Percentiles rank a stretch among this genome's conserved stretches.
Conservation (phyloP, 2,329 filamentous ascomycete species). For the Paraconiothyrium sp. region DNA sequence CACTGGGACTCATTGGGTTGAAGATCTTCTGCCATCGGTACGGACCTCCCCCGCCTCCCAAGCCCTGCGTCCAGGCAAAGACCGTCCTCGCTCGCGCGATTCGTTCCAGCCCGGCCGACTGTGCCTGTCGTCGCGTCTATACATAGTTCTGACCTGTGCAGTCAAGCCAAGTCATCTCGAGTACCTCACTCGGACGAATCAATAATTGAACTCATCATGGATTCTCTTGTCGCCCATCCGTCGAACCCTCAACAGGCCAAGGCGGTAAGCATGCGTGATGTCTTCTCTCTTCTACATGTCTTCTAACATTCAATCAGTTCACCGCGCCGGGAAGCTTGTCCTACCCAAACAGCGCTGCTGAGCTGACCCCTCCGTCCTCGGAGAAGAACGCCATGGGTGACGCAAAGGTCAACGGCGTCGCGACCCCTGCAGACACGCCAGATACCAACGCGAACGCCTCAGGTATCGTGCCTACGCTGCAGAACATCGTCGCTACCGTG, state of each 20-base stretch:
- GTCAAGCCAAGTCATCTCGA: constrained; percentile 43
- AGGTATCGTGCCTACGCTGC: constrained; percentile 67
- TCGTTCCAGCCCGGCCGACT: constrained; percentile 42
- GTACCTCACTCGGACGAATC: constrained; percentile 32
- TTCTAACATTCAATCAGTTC: constrained; percentile 57
- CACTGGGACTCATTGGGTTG: constrained; percentile 95
- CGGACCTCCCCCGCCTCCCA: constrained; percentile 42
- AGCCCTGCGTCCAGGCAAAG: constrained; percentile 33
- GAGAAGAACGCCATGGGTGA: constrained; percentile 71
- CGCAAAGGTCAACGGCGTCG: constrained; percentile 72
- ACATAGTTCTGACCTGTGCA: constrained; percentile 46
- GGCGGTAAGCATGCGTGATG: constrained; percentile 60
- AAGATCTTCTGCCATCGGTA: constrained; percentile 85
- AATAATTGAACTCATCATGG: constrained; percentile 68
- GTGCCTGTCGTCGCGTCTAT: constrained; percentile 36
- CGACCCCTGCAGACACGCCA: constrained; percentile 91
- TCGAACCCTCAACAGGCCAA: constrained; percentile 91
- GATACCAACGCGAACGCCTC: constrained; percentile 75
- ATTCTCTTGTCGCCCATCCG: constrained; percentile 90
- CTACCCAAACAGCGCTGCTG: constrained; percentile 79
- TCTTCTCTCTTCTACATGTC: constrained; percentile 19
- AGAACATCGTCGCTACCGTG: constrained; percentile 97
- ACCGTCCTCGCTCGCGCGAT: constrained; percentile 42
- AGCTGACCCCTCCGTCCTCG: constrained; percentile 81
- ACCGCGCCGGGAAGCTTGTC: constrained; percentile 91